Conservation (phyloP, 129 eudicot genomes). For the Centella asiatica region DNA sequence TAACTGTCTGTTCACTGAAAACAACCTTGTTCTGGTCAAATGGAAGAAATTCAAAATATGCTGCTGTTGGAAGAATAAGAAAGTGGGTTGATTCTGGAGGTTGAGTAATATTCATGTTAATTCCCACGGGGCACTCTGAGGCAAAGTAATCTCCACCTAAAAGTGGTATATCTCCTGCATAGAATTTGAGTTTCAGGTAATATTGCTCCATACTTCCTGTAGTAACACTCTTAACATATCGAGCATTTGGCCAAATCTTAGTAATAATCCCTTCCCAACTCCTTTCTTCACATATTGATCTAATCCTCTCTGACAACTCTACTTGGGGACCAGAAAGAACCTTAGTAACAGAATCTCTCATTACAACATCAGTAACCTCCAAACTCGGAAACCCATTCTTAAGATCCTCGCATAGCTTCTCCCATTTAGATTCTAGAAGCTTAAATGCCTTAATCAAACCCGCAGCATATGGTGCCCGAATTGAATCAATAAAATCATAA, state of each 20-base stretch:
- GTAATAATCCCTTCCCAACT: slow-evolving; percentile 18
- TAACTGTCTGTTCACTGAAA: slow-evolving; percentile 19
- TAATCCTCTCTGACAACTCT: slow-evolving; percentile 15
- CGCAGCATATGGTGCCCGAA: slow-evolving; percentile 31
- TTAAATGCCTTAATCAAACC: slow-evolving; percentile 27
- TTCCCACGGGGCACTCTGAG: slow-evolving; percentile 33
- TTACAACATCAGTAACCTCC: slow-evolving; percentile 20
- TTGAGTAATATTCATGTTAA: slow-evolving; percentile 20
- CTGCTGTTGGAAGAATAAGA: slow-evolving; percentile 28
- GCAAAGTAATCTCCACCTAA: slow-evolving; percentile 35
- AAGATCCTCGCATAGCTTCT: slow-evolving; percentile 24
- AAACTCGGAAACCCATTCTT: slow-evolving; percentile 23
- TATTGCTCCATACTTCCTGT: slow-evolving; percentile 33
- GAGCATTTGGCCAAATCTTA: slow-evolving; percentile 28
- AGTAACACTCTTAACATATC: slow-evolving; percentile 23
- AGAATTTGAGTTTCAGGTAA: slow-evolving; percentile 17
- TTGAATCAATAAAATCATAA: slow-evolving; percentile 18
- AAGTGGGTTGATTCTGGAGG: slow-evolving; percentile 24
- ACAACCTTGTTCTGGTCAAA: slow-evolving; percentile 11
- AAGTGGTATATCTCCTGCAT: slow-evolving; percentile 26
- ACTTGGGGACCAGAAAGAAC: slow-evolving; percentile 28
- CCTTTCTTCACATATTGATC: slow-evolving; percentile 19
- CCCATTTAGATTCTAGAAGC: slow-evolving; percentile 28
- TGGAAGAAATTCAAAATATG: slow-evolving; percentile 33
- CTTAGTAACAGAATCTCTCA: slow-evolving; percentile 23